Evolutionary conservation across 176 grass and related monocot species (phyloP).

Genomic region (Oryza officinalis): DNA sequence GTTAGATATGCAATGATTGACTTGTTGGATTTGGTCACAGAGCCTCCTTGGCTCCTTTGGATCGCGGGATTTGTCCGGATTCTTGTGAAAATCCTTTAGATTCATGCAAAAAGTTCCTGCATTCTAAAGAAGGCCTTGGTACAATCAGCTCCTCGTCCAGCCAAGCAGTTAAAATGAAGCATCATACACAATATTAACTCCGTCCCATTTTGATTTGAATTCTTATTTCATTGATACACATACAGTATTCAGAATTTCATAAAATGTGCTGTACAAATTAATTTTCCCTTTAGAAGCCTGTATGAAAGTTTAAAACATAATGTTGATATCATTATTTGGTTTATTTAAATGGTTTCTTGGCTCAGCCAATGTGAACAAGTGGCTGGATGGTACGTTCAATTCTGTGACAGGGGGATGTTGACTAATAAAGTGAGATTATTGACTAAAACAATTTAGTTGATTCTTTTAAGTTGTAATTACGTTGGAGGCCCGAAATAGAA

Average conservation of each 20-base stretch:
- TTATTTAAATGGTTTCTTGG: conserved; percentile 29
- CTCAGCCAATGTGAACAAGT: conserved; percentile 18
- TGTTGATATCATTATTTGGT: not conserved
- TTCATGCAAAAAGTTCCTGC: not conserved
- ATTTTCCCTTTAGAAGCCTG: not conserved
- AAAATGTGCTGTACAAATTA: not conserved
- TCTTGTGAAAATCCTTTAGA: not conserved
- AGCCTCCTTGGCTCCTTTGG: not conserved
- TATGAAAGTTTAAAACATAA: conserved; percentile 1
- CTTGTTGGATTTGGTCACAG: not conserved
- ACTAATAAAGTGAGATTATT: conserved; percentile 15
- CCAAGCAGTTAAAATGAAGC: not conserved
- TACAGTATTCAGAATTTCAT: not conserved
- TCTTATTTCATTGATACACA: not conserved
- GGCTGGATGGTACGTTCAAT: not conserved
- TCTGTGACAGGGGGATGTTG: not conserved
- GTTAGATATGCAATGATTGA: not conserved
- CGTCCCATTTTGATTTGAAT: not conserved
- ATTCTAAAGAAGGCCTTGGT: not conserved
- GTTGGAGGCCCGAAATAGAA: conserved; percentile 11
- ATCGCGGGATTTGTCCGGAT: not conserved
- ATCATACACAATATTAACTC: not conserved
- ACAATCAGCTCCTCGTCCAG: not conserved
- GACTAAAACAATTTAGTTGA: not conserved
- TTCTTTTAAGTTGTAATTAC: not conserved